Evolutionary conservation across 2,329 filamentous ascomycete species (phyloP).

Genomic region (Elsinoe arachidis): DNA sequence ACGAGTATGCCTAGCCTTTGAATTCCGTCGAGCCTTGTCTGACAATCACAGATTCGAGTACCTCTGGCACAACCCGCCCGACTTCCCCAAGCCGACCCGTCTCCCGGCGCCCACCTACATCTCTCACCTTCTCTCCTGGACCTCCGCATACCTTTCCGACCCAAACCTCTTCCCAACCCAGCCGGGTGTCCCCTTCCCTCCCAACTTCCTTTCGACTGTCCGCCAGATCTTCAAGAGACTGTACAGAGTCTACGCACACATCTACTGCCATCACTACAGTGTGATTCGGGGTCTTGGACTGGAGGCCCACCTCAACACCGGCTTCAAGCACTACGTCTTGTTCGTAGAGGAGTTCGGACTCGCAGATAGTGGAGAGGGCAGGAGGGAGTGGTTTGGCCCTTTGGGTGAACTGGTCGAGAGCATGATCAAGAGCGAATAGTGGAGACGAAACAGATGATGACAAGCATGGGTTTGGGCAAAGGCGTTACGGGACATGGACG

Average conservation of each 20-base stretch:
- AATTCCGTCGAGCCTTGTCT: not conserved
- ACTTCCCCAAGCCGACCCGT: constrained; percentile 93
- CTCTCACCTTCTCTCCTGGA: constrained; percentile 95
- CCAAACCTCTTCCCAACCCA: constrained; percentile 74
- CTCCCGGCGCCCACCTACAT: constrained; percentile 97
- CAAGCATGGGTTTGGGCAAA: not conserved
- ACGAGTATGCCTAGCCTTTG: constrained; percentile 57
- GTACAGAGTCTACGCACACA: constrained; percentile 94
- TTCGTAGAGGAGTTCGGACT: constrained; percentile 96
- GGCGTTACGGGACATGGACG: not conserved
- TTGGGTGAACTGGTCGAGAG: constrained; percentile 93
- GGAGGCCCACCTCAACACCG: constrained; percentile 95
- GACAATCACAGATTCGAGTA: constrained; percentile 70
- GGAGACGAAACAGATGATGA: constrained; percentile 20
- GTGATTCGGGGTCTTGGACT: constrained; percentile 90
- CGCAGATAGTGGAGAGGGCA: constrained; percentile 64
- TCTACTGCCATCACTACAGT: constrained; percentile 97
- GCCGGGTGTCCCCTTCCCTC: constrained; percentile 80
- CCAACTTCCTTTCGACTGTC: constrained; percentile 83
- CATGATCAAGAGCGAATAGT: constrained; percentile 84
- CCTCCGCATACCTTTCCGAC: constrained; percentile 91
- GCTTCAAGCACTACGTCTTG: constrained; percentile 98
- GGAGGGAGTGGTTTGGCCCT: constrained; percentile 71
- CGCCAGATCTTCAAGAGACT: constrained; percentile 99
- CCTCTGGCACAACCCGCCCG: constrained; percentile 93